Evolutionary conservation across 2,329 filamentous ascomycete genomes (phyloP).

Genomic region (Chaetomiaceae sp.): DNA sequence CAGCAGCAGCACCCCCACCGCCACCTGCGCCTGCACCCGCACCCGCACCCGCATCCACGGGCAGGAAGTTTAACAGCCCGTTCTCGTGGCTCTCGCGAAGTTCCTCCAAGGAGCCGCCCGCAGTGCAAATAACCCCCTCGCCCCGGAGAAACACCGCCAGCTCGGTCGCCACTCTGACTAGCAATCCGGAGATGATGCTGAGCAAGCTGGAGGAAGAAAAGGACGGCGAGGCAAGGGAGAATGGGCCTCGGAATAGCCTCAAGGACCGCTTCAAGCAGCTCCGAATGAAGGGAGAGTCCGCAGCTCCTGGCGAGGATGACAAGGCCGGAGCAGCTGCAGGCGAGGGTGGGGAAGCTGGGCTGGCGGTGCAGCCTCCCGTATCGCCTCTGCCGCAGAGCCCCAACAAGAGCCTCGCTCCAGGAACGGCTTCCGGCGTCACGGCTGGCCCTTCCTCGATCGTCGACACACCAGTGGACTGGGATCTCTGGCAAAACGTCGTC

Average conservation of each 20-base stretch:
- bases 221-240: conserved; percentile 40
- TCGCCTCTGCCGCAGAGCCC: conserved; percentile 58
- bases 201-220: conserved; percentile 70
- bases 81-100: conserved; percentile 79
- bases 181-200: conserved; percentile 76
- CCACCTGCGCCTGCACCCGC: conserved; percentile 34
- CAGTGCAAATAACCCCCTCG: conserved; percentile 48
- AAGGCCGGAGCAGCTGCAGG: conserved; percentile 36
- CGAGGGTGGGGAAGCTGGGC: conserved; percentile 27
- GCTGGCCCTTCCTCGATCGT: conserved; percentile 66
- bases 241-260: conserved; percentile 57
- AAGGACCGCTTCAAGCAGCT: conserved; percentile 76
- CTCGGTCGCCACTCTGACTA: conserved; percentile 71
- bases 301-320: conserved; percentile 53
- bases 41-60: conserved; percentile 30
- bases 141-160: conserved; percentile 70
- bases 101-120: conserved; percentile 52
- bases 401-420: conserved; percentile 70
- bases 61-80: conserved; percentile 78
- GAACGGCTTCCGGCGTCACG: conserved; percentile 77
- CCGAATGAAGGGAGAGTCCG: conserved; percentile 67
- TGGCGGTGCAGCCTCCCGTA: conserved; percentile 29
- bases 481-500: conserved; percentile 93
- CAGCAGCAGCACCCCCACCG: conserved; percentile 30
- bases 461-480: conserved; percentile 89